Evolutionary conservation across 805 yeast species (phyloP), one percentile per base, ranked within the genome.

Genomic region (Ogataea naganishii): DNA sequence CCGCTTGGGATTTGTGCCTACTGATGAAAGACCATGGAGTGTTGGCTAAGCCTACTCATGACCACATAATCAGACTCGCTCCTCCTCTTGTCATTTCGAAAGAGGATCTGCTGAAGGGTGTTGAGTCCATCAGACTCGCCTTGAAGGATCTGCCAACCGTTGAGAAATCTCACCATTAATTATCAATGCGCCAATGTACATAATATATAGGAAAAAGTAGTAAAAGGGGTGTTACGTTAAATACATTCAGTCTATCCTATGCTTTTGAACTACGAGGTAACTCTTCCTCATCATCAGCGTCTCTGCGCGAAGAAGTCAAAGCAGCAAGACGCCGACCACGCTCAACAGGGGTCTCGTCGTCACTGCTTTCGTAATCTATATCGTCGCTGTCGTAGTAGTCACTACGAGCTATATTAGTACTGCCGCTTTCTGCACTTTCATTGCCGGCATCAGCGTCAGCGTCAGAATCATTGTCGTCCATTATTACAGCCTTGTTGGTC

Each of bases 1-100:
- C 92, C 18, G 96, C 97, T 4, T 89, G 97, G 97, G 96, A 89
- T 53, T 66, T 89, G 42, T 89, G 97, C 62, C 55, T 89, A 46
- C 60, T 83, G 46, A 80, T 89, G 92, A 85, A 82, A 59, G 75
- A 82, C 32, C 64, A 74, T 37, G 97, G 97, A 35, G 80, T 89
- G 11, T 66, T 88, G 49, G 96, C 97, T 39, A 89, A 88, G 62
- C 97, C 96, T 41, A 88, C 97, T 2, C 97, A 89, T 55, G 95
- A 86, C 46, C 80, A 86, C 57, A 88, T 89, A 47, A 88, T 89
- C 52, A 80, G 97, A 66, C 67, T 89, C 54, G 96, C 97, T 8
- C 97, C 97, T 34, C 96, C 97, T 15, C 66, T 89, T 55, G 94
- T 86, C 23, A 89, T 89, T 41, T 72, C 88, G 19, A 79, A 86